Evolutionary conservation across 208 protist genomes (phyloP).

Genomic region (Sergeia podlipaevii): DNA sequence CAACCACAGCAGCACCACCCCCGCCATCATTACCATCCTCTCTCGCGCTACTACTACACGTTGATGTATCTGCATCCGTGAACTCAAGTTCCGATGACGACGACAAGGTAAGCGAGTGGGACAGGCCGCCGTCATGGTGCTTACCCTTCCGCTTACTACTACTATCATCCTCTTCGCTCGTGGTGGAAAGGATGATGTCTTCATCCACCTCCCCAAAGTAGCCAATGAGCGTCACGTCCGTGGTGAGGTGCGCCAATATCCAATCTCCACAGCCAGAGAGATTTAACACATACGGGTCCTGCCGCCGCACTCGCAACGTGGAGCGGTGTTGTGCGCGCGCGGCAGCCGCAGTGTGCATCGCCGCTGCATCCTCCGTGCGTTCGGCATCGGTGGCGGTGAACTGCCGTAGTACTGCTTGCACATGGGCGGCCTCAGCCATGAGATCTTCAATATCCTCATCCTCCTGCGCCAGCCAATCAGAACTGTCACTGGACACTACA

Average conservation of each 20-base stretch:
- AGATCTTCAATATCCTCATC: constrained; percentile 33
- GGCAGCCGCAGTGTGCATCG: constrained; percentile 23
- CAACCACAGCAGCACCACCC: too few relatives aligned
- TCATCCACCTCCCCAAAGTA: background rate
- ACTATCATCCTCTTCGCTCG: too few relatives aligned
- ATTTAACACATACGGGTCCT: constrained; percentile 67
- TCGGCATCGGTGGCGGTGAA: constrained; percentile 33
- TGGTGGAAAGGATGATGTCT: too few relatives aligned
- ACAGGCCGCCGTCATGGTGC: too few relatives aligned
- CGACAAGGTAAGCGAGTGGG: too few relatives aligned
- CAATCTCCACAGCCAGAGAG: constrained; percentile 67
- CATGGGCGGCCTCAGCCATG: constrained; percentile 40
- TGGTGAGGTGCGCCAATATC: constrained; percentile 53
- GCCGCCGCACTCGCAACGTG: constrained; percentile 6
- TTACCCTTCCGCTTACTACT: too few relatives aligned
- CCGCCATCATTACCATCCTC: too few relatives aligned
- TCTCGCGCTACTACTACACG: too few relatives aligned
- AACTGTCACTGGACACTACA: constrained; percentile 6
- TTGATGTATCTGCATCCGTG: too few relatives aligned
- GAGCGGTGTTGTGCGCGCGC: background rate
- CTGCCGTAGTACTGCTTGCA: constrained; percentile 60
- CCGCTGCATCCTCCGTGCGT: constrained; percentile 14
- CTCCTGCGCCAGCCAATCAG: constrained; percentile 2
- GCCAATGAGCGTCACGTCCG: constrained; percentile 30
- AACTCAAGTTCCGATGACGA: too few relatives aligned